Evolutionary conservation across 2,329 filamentous ascomycete species (phyloP).

Genomic region (Hypoxylon rubiginosum): DNA sequence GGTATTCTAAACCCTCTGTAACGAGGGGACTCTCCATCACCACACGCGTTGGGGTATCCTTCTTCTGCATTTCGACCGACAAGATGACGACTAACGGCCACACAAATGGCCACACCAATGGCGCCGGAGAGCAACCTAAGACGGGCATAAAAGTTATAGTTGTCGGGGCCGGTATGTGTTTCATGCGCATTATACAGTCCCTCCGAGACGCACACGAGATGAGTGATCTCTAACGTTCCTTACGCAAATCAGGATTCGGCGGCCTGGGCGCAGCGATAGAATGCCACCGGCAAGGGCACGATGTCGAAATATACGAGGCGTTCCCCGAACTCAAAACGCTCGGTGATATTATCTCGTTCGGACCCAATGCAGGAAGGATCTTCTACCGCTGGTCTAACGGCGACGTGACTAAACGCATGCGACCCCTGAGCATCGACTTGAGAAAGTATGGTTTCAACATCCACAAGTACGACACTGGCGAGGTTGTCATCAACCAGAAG

Average conservation of each 20-base stretch:
- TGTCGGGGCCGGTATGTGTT: slow-evolving; percentile 59
- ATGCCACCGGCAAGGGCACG: slow-evolving; percentile 71
- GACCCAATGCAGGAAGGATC: slow-evolving; percentile 71
- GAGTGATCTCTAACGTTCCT: slow-evolving; percentile 12
- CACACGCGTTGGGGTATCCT: slow-evolving; percentile 14
- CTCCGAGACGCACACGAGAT: background rate
- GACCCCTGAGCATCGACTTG: slow-evolving; percentile 66
- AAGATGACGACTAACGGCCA: slow-evolving; percentile 43
- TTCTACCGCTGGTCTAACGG: slow-evolving; percentile 70
- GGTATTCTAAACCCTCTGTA: slow-evolving; percentile 20
- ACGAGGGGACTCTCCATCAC: slow-evolving; percentile 26
- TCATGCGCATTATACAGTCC: slow-evolving; percentile 1
- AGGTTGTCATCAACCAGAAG: slow-evolving; percentile 69
- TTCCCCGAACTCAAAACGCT: slow-evolving; percentile 70
- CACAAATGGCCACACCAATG: slow-evolving; percentile 34
- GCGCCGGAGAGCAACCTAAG: slow-evolving; percentile 42
- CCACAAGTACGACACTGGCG: slow-evolving; percentile 71
- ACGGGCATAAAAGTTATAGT: slow-evolving; percentile 68
- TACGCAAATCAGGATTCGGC: slow-evolving; percentile 63
- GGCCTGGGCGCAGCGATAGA: slow-evolving; percentile 74
- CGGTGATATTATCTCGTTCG: slow-evolving; percentile 74
- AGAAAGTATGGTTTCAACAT: slow-evolving; percentile 70
- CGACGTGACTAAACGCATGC: slow-evolving; percentile 61
- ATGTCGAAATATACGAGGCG: slow-evolving; percentile 69
- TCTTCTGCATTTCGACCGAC: slow-evolving; percentile 16